Conservation (phyloP, 2,329 filamentous ascomycete genomes). For the Epichloe elymi region DNA sequence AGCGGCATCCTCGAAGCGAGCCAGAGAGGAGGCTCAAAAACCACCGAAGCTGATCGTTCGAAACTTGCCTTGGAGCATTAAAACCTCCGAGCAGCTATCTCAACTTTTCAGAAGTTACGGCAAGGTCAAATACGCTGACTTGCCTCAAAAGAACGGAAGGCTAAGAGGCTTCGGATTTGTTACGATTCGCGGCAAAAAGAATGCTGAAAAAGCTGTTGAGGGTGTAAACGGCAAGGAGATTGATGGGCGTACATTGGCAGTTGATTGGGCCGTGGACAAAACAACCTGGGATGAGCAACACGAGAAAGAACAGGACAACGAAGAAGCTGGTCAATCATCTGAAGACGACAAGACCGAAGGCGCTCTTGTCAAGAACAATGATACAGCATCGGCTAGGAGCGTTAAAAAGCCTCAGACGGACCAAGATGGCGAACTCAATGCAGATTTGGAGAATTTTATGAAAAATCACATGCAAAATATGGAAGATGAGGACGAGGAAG, state of each 20-base stretch:
- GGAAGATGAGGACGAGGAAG: slow-evolving; percentile 41
- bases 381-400: slow-evolving; percentile 13
- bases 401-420: slow-evolving; percentile 15
- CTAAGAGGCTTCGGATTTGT: slow-evolving; percentile 89
- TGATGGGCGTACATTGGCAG: slow-evolving; percentile 76
- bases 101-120: slow-evolving; percentile 76
- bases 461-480: slow-evolving; percentile 44
- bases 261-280: slow-evolving; percentile 96
- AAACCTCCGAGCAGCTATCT: slow-evolving; percentile 66
- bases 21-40: slow-evolving; percentile 46
- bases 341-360: slow-evolving; percentile 22
- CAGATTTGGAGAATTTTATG: slow-evolving; percentile 41
- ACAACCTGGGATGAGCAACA: slow-evolving; percentile 63
- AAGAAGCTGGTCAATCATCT: slow-evolving; percentile 17
- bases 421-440: slow-evolving; percentile 29
- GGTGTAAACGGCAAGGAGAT: slow-evolving; percentile 80
- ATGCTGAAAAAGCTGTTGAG: slow-evolving; percentile 79
- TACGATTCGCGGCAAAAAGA: slow-evolving; percentile 73
- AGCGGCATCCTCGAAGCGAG: slow-evolving; percentile 32
- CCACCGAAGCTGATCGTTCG: slow-evolving; percentile 74
- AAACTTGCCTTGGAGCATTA: slow-evolving; percentile 93
- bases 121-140: slow-evolving; percentile 75
- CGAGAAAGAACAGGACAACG: slow-evolving; percentile 24
- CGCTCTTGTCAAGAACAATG: slow-evolving; percentile 17
- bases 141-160: slow-evolving; percentile 66